Evolutionary conservation across 1,284 basidiomycete genomes (phyloP).

Genomic region (Fomitopsis palustris): DNA sequence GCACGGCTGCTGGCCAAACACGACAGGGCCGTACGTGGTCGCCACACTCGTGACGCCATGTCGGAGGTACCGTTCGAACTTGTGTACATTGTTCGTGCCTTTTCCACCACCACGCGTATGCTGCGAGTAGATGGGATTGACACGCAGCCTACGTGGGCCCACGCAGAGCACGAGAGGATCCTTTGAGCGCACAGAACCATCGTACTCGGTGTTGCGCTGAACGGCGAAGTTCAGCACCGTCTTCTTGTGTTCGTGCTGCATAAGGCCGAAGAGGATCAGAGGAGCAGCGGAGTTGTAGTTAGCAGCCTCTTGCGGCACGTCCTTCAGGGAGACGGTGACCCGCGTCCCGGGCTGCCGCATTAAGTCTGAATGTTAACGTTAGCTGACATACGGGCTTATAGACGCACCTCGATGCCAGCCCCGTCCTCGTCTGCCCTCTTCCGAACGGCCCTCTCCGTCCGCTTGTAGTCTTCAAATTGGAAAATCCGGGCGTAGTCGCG

Average conservation of each 20-base stretch:
- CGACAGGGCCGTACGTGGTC: conserved; percentile 86
- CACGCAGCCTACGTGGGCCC: conserved; percentile 80
- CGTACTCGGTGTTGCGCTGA: conserved; percentile 94
- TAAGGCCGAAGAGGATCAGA: conserved; percentile 78
- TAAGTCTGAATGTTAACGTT: background rate
- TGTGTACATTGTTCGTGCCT: conserved; percentile 95
- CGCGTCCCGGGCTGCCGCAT: conserved; percentile 67
- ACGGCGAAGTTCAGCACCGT: conserved; percentile 92
- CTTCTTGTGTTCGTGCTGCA: conserved; percentile 96
- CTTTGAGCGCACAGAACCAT: conserved; percentile 88
- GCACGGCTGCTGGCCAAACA: conserved; percentile 85
- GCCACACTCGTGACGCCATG: conserved; percentile 81
- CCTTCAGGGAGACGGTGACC: conserved; percentile 71
- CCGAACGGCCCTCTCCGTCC: conserved; percentile 78
- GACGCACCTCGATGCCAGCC: conserved; percentile 60
- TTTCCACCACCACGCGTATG: conserved; percentile 87
- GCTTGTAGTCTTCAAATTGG: conserved; percentile 93
- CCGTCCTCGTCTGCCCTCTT: conserved; percentile 59
- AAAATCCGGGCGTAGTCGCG: conserved; percentile 94
- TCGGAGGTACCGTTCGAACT: conserved; percentile 91
- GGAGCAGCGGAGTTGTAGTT: conserved; percentile 39
- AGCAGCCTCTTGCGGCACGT: conserved; percentile 60
- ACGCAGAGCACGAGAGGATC: conserved; percentile 89
- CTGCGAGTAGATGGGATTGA: conserved; percentile 91
- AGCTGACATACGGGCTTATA: background rate